Base-by-base conservation (phyloP, 176 grass and related monocot genomes). In the Eremochloa ophiuroides region DNA sequence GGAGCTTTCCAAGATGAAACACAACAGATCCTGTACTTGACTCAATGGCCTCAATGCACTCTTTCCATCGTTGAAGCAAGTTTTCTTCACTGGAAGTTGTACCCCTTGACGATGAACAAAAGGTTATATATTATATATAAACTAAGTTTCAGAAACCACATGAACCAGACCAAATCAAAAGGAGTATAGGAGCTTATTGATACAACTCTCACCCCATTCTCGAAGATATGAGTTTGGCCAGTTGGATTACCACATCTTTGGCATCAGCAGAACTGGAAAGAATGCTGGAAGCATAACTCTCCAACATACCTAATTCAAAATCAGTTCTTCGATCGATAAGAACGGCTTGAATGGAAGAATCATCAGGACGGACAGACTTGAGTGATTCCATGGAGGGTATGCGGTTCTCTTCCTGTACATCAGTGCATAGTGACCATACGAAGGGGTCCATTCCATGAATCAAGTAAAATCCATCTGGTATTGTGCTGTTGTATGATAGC, bases 391-490 rank as follows among this genome's bases (percentile, higher is more conserved):
- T 79, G 15, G 92, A 89, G 8, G 95, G 95, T 64, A 98, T 93
- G 27, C 62, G 85, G 81, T 62, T 93, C 40, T 98, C 93, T 31
- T 98, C 95, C 8, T 88, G 88, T 38, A 87, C 73, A 33, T 94
- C 91, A n/a, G 87, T 94, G 86, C 95, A 98, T 34, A 98, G 73
- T 13, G 88, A 95, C 95, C 95, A 98, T 22, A 95, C 93, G 79
- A 93, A 98, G 38, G 95, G 90, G 69, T 98, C 93, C 90, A 98
- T 93, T 30, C 95, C 95, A 78, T 94, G 90, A 83, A 98, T 98
- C 75, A 93, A 33, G 79, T 98, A 98, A 69, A 98, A 98, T 17
- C 90, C 90, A 84, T 95, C 92, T 15, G 88, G 84, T 83, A 98
- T 91, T 62, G 82, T 88, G 81, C 93, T 89, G 81, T 75, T 93